Evolutionary conservation across 2,329 filamentous ascomycete genomes (phyloP), one percentile per base, ranked within the genome.

Genomic region (Dothideomycetidae sp.): DNA sequence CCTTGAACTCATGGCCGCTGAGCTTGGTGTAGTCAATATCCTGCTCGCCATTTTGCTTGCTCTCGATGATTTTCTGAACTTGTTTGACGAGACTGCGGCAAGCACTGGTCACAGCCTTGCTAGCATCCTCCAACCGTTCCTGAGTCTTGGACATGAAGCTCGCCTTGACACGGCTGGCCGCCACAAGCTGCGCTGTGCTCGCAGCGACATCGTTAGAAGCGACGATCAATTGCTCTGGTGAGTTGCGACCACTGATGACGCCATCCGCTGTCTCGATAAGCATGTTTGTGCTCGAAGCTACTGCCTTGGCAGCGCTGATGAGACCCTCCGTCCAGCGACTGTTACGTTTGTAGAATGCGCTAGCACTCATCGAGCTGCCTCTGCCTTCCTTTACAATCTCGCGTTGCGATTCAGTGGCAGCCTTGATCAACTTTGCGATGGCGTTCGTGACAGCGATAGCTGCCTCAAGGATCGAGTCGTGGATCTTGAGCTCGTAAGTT

Each of bases 261-360:
- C 88, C 90, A 53, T 98, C 90, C 0, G 90, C 90, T 5, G 90
- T 98, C 68, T 98, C 90, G 53, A 98, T 98, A 48, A 98, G 73
- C 29, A 79, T 90, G 63, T 94, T 96, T 9, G 90, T 98, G 11
- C 85, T 92, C 2, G 73, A 72, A 3, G 90, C 90, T 12, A 98
- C 90, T 1, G 90, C 90, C 64, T 98, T 98, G 46, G 90, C 88
- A 1, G 90, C 90, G 26, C 84, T 93, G 55, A 98, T 94, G 43
- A 98, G 75, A 33, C 90, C 90, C 55, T 98, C 90, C 0, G 90
- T 98, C 90, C 90, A 98, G 36, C 90, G 75, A 63, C 96, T 98
- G 71, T 98, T 94, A 68, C 96, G 96, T 72, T 96, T 96, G 76
- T 98, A 98, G 60, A 98, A 98, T 15, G 86, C 85, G 2, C 86